Percentiles rank a stretch among this genome's conserved stretches.
These are phyloP conservation scores for Aureobasidium namibiae DNA, from an alignment of 2,329 filamentous ascomycete species.

Conservation along the genomic window DNA sequence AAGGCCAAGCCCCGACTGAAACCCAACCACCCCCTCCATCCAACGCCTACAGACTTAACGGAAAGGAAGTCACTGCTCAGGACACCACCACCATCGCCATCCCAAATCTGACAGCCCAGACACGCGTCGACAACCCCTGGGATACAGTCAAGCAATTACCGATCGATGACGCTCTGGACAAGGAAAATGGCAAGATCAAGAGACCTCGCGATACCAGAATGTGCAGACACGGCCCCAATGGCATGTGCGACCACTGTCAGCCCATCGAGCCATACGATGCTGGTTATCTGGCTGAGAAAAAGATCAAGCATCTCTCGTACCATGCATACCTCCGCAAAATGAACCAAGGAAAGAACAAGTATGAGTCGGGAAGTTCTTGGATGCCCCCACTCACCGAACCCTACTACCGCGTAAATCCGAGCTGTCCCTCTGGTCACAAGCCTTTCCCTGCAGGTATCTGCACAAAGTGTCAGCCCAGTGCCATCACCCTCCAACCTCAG, in stretches of 20 bases:
- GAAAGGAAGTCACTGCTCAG: constrained; percentile 60
- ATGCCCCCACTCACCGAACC: constrained; percentile 93
- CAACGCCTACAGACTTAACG: constrained; percentile 62
- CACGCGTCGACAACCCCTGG: constrained; percentile 80
- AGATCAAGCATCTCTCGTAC: constrained; percentile 98
- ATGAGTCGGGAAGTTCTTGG: constrained; percentile 85
- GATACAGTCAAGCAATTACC: constrained; percentile 81
- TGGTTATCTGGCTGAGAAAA: constrained; percentile 85
- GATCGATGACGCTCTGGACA: constrained; percentile 80
- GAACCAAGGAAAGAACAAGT: constrained; percentile 93
- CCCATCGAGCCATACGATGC: constrained; percentile 87
- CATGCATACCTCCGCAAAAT: constrained; percentile 91
- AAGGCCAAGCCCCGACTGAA: constrained; percentile 45
- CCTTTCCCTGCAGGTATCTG: constrained; percentile 95
- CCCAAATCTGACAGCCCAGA: constrained; percentile 45
- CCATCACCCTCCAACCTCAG: constrained; percentile 90
- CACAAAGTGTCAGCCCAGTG: constrained; percentile 94
- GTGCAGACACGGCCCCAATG: constrained; percentile 92
- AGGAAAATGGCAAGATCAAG: constrained; percentile 79
- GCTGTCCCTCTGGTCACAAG: constrained; percentile 89
- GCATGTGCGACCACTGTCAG: constrained; percentile 99
- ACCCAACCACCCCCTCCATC: constrained; percentile 31
- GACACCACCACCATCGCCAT: constrained; percentile 58
- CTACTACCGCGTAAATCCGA: constrained; percentile 77
- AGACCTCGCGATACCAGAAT: constrained; percentile 68